Base-by-base conservation (phyloP, 2,329 filamentous ascomycete species). In the Ceratocystis cubensis region DNA sequence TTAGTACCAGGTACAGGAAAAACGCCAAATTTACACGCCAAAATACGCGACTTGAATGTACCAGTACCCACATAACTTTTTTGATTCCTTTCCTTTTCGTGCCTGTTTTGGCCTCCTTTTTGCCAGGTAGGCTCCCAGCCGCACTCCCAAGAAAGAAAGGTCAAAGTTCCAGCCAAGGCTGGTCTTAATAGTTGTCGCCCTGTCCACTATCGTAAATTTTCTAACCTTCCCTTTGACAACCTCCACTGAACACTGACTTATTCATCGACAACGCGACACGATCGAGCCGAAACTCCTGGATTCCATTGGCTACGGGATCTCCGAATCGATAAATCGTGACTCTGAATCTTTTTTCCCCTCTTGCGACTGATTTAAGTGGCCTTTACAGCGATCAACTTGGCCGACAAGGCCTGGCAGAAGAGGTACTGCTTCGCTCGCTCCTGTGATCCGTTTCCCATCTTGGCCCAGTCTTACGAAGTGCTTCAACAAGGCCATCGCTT, bases 191-290 rank as follows among this genome's bases (percentile, higher is more conserved):
- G 46, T 28, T 37, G 56, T 63, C 61, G 63, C 66, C 56, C 66
- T 70, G 68, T 67, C 67, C 63, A 57, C 67, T 61, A 57, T 59
- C 66, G 57, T 65, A 66, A 68, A 67, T 69, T 70, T 70, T 70
- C 61, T 46, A 66, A 65, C 69, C 66, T 68, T 68, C 67, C 65
- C 68, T 61, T 61, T 41, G 33, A 65, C 68, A 70, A 63, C 56
- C 44, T 33, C 53, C 13, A 50, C 50, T 63, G 61, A 37, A 63
- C 37, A 63, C 65, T 20, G n/a, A 64, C 33, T 25, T 61, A 61
- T 50, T 61, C 45, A 65, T 64, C 61, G 61, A 37, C 56, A 30
- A 67, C 66, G 57, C 66, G 66, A 50, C 56, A 67, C 57, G 56
- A 64, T 68, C 61, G 64, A 68, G 64, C 67, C 64, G 61, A 61